Percentiles rank a stretch among this genome's conserved stretches.
Evolutionary conservation across 768 basidiomycete species (phyloP).

Genomic region (Tephrocybe sp.): DNA sequence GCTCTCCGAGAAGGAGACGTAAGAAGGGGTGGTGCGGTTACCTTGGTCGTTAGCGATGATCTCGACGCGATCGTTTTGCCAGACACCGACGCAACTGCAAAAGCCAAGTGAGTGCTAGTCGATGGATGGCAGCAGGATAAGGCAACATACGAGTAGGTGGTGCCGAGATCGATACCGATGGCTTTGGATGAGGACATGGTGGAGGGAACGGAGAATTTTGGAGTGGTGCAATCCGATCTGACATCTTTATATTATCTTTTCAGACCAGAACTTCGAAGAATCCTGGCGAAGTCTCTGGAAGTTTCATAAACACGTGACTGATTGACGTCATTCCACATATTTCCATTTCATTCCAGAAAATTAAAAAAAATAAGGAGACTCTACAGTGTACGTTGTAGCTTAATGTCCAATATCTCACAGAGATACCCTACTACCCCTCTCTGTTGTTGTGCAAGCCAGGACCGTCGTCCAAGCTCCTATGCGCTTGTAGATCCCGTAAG

Average conservation of each 20-base stretch:
- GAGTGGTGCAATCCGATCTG: slow-evolving; percentile 12
- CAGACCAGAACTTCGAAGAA: slow-evolving; percentile 34
- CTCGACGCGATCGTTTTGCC: slow-evolving; percentile 99
- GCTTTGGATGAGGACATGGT: slow-evolving; percentile 72
- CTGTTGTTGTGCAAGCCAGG: slow-evolving; percentile 21
- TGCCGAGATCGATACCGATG: slow-evolving; percentile 88
- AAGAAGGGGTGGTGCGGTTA: slow-evolving; percentile 94
- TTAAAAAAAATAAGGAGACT: slow-evolving; percentile 1
- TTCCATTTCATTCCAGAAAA: slow-evolving; percentile 3
- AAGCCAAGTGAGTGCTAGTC: slow-evolving; percentile 15
- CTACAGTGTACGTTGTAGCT: not conserved
- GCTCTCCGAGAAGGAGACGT: slow-evolving; percentile 91
- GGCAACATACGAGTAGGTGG: slow-evolving; percentile 82
- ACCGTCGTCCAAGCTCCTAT: slow-evolving; percentile 75
- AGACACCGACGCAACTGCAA: slow-evolving; percentile 94
- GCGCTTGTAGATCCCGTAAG: slow-evolving; percentile 83
- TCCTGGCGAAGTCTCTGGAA: slow-evolving; percentile 48
- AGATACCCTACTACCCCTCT: slow-evolving; percentile 14
- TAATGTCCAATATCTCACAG: slow-evolving; percentile 2
- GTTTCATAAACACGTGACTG: slow-evolving; percentile 37
- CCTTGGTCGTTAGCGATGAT: slow-evolving; percentile 97
- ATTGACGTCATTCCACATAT: slow-evolving; percentile 16
- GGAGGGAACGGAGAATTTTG: slow-evolving; percentile 15
- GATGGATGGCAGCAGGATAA: slow-evolving; percentile 5
- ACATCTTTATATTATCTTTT: slow-evolving; percentile 35